Percentiles rank a stretch among this genome's conserved stretches.
phyloP scores from a whole-genome alignment of 352 stramenopile genomes.

The Porosira glacialis region DNA sequence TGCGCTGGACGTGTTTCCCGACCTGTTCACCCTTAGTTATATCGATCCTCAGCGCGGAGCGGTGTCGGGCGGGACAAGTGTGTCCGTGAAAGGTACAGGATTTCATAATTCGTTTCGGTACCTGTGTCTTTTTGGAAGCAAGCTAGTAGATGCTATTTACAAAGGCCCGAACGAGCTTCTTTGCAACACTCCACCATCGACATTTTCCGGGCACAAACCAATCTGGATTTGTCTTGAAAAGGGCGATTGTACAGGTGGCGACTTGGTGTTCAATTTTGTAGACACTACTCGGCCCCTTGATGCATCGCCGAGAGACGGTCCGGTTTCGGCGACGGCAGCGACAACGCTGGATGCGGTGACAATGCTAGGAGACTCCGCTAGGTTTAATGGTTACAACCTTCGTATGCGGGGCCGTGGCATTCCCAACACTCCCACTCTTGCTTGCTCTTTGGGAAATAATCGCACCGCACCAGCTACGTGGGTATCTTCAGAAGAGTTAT shows the following conservation, averaged over 20 bases:
- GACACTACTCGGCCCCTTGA: constrained; percentile 27
- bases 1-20: constrained; percentile 16
- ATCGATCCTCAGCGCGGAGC: constrained; percentile 31
- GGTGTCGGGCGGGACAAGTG: constrained; percentile 21
- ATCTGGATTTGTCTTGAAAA: constrained; percentile 42
- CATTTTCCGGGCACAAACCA: constrained; percentile 17
- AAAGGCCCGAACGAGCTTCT: constrained; percentile 26
- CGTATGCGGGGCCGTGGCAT: too few species aligned
- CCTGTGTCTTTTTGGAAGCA: constrained; percentile 38
- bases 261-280: constrained; percentile 34
- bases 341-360: too few species aligned
- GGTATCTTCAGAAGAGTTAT: too few species aligned
- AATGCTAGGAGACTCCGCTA: too few species aligned
- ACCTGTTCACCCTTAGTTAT: constrained; percentile 20
- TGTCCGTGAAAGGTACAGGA: constrained; percentile 26
- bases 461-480: too few species aligned
- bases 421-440: too few species aligned
- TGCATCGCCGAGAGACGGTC: constrained; percentile 30
- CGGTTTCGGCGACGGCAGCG: too few species aligned
- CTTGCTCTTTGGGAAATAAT: too few species aligned
- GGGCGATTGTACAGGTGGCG: constrained; percentile 26
- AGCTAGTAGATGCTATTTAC: constrained; percentile 25
- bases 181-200: constrained; percentile 16
- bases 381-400: too few species aligned
- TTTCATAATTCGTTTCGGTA: constrained; percentile 40